Base-by-base conservation (phyloP, 2,329 filamentous ascomycete species). In the Xylariaceae sp. region DNA sequence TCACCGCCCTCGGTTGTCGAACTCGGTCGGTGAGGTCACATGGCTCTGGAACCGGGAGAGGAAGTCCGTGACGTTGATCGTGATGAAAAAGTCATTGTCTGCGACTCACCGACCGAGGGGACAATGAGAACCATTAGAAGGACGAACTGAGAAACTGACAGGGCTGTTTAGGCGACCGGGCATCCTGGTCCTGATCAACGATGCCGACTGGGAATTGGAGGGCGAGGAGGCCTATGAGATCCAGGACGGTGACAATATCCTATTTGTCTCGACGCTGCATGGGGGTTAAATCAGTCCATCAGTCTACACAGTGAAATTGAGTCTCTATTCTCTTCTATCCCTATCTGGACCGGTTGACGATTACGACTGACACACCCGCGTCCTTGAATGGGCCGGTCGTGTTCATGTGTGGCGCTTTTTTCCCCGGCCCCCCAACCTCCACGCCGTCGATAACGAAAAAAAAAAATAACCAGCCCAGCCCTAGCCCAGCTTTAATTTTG, bases 131-230 rank as follows among this genome's bases (percentile, higher is more conserved):
- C 5, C 30, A 53, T 42, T 39, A 54, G 58, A 61, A 34, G 17
- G 17, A 18, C 17, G 17, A 18, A 18, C 2, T 18, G 17, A 61
- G 49, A 10, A 35, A 66, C 67, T 70, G 66, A 70, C 67, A 61
- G 53, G 56, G 55, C 61, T 50, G 60, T 55, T 53, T 67, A 97
- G 93, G 62, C 92, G 94, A 56, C 94, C 94, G 4, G 94, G 94
- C 2, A 96, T 99, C 73, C 83, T 99, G 49, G 93, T 97, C 34
- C 81, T 99, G 59, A 96, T 99, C 74, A 99, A 99, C 72, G 94
- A 99, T 69, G 90, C 92, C 30, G 94, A 99, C 74, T 99, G 94
- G 94, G 94, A 97, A 74, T 83, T 99, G 10, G 94, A 97, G 75
- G 94, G 92, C 15, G 93, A 97, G 75, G 92, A 94, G 72, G 82